Base-by-base conservation (phyloP, 176 grass and related monocot species). In the Echinochloa phyllopogon region DNA sequence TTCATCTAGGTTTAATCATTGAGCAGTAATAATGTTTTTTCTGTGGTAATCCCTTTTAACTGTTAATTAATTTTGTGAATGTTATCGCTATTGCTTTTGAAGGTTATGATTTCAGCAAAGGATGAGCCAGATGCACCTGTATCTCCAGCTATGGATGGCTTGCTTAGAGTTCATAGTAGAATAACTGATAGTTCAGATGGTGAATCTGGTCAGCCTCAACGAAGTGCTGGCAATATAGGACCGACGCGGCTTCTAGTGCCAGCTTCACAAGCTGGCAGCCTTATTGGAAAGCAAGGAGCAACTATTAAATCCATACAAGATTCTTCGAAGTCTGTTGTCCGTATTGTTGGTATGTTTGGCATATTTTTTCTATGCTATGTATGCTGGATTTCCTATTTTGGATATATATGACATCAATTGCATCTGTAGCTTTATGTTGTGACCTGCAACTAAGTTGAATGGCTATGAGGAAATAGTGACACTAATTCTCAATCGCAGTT, bases 221-320 rank as follows among this genome's bases (percentile, higher is more conserved):
- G 78, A 63, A 79, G 65, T 91, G 39, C 86, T 86, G 85, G 87
- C 63, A 93, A 83, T 78, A 47, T 83, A 64, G 73, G 74, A 81
- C 87, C 88, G 60, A 98, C 95, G 79, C 87, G 95, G 72, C 76
- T 98, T 57, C 93, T 98, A 49, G 95, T 98, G 72, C 90, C 89
- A 74, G 89, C 91, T 86, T 84, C 93, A 14, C 95, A 98, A 86
- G 95, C 91, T 71, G 93, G 92, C 65, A 93, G 89, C 55, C 91
- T 98, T 76, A 98, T 98, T 71, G 95, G 95, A 71, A 98, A 98
- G 83, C 95, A 95, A 52, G 95, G 93, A 82, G 79, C 91, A 53
- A 98, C 93, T 14, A 98, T 98, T 79, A 98, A 98, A 87, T 88
- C 86, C 44, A 98, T 98, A 48, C 95, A 98, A 81, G 95, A 98